Evolutionary conservation across 2,329 filamentous ascomycete species (phyloP), one percentile per base, ranked within the genome.

Genomic region (Trichoderma polysporum): DNA sequence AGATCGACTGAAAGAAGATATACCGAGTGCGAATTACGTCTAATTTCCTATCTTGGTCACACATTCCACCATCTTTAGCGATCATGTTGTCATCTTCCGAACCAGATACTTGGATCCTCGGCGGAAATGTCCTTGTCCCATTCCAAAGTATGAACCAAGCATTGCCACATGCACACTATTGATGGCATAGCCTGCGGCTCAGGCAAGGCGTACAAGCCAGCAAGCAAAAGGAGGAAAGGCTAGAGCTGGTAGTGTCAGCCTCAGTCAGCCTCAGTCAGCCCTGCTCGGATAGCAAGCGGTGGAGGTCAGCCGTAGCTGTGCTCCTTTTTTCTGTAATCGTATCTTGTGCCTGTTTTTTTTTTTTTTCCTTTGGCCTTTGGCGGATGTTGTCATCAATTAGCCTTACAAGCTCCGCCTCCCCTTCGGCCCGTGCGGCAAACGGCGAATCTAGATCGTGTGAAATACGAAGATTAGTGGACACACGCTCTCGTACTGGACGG

Each of bases 361-460:
- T n/a, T n/a, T n/a, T n/a, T n/a, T n/a, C n/a, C n/a, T n/a, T n/a
- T n/a, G n/a, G n/a, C n/a, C n/a, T 8, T 13, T 22, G 25, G n/a
- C 9, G 56, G 39, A 15, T 10, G 25, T 35, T 33, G 58, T 52
- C 58, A 50, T 62, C 25, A 41, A 22, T 39, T 39, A 62, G 59
- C 47, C 47, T 49, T 31, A 17, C 33, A 45, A 31, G 33, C 59
- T 62, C 45, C 47, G 59, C 59, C 33, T 62, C 17, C 25, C 37
- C 2, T 10, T 39, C 59, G 59, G 59, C 59, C 59, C 47, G 33
- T 52, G 45, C 59, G 59, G 59, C 47, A 27, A 53, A 29, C n/a
- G 22, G 25, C 25, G 25, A 27, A 62, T 52, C 47, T 29, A 39
- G 33, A 53, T 62, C 29, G 12, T 17, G 6, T 37, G 29, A 19